phyloP scores from a whole-genome alignment of 179 eudicot species.

The Spergularia azorica region DNA sequence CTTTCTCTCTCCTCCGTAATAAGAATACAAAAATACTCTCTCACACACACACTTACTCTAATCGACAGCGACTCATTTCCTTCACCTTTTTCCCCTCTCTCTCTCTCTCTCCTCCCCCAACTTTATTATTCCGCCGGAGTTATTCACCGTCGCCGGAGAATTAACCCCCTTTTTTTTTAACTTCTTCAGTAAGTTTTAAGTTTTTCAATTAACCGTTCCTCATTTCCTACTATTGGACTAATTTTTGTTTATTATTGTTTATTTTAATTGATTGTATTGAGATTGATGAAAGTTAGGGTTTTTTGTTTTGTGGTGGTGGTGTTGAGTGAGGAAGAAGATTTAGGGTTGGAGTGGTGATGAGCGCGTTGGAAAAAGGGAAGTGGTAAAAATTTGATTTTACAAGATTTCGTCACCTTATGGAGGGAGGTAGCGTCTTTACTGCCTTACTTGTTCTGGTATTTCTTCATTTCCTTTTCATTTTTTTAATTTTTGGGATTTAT shows the following conservation, averaged over 20 bases:
- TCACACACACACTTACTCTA: too few relatives aligned
- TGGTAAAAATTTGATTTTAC: constrained; percentile 40
- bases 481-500: neutral
- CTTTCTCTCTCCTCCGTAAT: too few relatives aligned
- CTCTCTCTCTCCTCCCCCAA: constrained; percentile 11
- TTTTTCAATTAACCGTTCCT: constrained; percentile 17
- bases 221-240: neutral
- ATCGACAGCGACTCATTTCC: neutral
- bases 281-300: constrained; percentile 9
- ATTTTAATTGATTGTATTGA: neutral
- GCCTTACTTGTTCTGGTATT: constrained; percentile 72
- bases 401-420: constrained; percentile 83
- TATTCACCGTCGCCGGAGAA: neutral
- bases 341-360: constrained; percentile 25
- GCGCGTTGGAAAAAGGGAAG: constrained; percentile 38
- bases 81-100: neutral
- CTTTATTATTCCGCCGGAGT: constrained; percentile 17
- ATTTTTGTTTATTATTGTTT: neutral
- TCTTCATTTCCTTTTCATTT: constrained; percentile 37
- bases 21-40: too few relatives aligned
- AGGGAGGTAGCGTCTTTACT: constrained; percentile 89
- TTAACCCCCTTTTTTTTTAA: neutral
- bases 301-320: constrained; percentile 16
- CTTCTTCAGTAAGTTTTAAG: neutral
- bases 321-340: neutral